Evolutionary conservation across 306 rosid genomes (phyloP).

Genomic region (Castanopsis chinensis): DNA sequence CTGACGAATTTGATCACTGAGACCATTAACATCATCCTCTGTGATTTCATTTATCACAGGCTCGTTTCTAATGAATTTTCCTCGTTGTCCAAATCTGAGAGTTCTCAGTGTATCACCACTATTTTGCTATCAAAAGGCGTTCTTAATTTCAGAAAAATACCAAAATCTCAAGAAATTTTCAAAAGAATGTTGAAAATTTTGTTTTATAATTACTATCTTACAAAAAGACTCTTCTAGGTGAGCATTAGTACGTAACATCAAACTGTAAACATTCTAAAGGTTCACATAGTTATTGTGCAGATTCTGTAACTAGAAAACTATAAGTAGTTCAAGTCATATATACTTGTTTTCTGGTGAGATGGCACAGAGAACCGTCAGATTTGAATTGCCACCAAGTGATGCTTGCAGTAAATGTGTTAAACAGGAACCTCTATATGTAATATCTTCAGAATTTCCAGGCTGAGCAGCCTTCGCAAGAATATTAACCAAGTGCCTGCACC

Average conservation of each 20-base stretch:
- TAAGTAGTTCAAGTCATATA: constrained; percentile 15
- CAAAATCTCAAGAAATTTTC: background rate
- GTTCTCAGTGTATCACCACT: constrained; percentile 63
- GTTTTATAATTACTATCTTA: background rate
- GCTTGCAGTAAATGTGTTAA: constrained; percentile 73
- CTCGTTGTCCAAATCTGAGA: constrained; percentile 83
- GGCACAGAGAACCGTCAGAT: constrained; percentile 79
- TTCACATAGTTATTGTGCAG: background rate
- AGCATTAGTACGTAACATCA: background rate
- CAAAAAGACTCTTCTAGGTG: background rate
- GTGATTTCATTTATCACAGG: constrained; percentile 85
- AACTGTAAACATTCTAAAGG: background rate
- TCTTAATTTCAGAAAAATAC: constrained; percentile 10
- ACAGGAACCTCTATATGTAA: constrained; percentile 52
- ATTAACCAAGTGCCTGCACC: constrained; percentile 71
- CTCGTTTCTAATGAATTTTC: constrained; percentile 64
- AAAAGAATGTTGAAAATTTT: background rate
- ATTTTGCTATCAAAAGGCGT: constrained; percentile 48
- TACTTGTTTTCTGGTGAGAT: constrained; percentile 72
- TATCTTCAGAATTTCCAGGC: constrained; percentile 48
- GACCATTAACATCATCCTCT: constrained; percentile 79
- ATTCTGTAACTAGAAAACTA: constrained; percentile 7
- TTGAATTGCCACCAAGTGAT: constrained; percentile 89
- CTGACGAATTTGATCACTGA: constrained; percentile 91
- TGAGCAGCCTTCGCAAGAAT: constrained; percentile 49